Conservation (phyloP, 2,329 filamentous ascomycete species). For the Fusarium zealandicum region DNA sequence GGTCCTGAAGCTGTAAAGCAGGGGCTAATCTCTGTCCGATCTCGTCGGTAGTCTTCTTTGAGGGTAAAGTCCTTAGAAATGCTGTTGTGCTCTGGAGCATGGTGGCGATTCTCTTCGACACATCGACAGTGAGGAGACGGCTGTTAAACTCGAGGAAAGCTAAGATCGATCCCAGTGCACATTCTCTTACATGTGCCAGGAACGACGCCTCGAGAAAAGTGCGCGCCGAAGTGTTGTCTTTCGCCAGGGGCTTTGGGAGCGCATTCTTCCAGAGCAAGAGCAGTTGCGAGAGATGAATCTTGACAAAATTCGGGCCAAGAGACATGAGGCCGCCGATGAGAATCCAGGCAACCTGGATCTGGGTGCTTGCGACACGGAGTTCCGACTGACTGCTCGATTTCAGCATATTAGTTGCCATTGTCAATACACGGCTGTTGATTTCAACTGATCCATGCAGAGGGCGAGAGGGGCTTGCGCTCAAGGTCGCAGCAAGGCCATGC, state of each 20-base stretch:
- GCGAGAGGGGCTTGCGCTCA: slow-evolving; percentile 87
- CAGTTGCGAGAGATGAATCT: slow-evolving; percentile 94
- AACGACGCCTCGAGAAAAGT: slow-evolving; percentile 91
- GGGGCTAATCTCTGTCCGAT: slow-evolving; percentile 83
- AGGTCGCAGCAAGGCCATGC: slow-evolving; percentile 86
- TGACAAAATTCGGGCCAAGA: slow-evolving; percentile 96
- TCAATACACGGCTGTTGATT: slow-evolving; percentile 88
- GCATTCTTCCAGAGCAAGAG: slow-evolving; percentile 97
- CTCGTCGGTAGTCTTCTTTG: slow-evolving; percentile 86
- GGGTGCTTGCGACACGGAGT: slow-evolving; percentile 86
- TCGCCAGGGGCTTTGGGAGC: slow-evolving; percentile 89
- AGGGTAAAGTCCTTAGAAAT: slow-evolving; percentile 85
- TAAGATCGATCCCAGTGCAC: slow-evolving; percentile 87
- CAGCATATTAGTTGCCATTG: slow-evolving; percentile 88
- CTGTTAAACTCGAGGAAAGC: slow-evolving; percentile 95
- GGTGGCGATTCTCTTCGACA: slow-evolving; percentile 87
- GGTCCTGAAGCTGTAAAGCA: slow-evolving; percentile 85
- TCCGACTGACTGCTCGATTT: slow-evolving; percentile 94
- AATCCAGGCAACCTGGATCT: slow-evolving; percentile 98
- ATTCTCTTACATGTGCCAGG: slow-evolving; percentile 92
- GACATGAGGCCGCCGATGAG: slow-evolving; percentile 97
- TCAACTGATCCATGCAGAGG: slow-evolving; percentile 95
- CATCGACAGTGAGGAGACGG: slow-evolving; percentile 88
- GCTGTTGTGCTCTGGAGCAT: slow-evolving; percentile 96
- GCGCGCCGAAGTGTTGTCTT: slow-evolving; percentile 85